Evolutionary conservation across 164 flowering plant genomes (phyloP).

Genomic region (Brasenia schreberi): DNA sequence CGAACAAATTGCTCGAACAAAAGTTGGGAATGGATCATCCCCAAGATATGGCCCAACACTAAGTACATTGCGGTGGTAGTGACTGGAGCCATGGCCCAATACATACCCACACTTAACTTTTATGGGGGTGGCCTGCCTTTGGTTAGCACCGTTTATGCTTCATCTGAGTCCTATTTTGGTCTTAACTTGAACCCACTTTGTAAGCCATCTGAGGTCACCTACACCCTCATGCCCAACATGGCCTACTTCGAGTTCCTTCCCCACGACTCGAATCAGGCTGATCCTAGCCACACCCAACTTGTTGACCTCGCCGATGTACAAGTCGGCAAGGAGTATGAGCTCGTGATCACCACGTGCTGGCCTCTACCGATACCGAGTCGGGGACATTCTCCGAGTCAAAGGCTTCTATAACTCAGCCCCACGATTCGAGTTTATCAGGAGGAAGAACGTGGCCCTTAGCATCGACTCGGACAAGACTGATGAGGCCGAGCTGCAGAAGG

Average conservation of each 20-base stretch:
- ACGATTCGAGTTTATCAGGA: conserved; percentile 26
- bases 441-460: conserved; percentile 30
- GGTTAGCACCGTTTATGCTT: conserved; percentile 35
- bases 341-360: conserved; percentile 34
- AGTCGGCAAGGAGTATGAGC: conserved; percentile 29
- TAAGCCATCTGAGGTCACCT: conserved; percentile 24
- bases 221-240: conserved; percentile 43
- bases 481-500: conserved; percentile 30
- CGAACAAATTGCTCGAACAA: conserved; percentile 15
- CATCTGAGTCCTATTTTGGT: conserved; percentile 35
- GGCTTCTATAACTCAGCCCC: conserved; percentile 35
- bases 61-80: conserved; percentile 30
- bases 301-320: conserved; percentile 27
- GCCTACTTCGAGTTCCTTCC: conserved; percentile 34
- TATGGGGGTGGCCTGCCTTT: conserved; percentile 26
- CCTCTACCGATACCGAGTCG: conserved; percentile 31
- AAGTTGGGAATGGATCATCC: conserved; percentile 27
- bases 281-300: conserved; percentile 3
- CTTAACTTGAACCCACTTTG: conserved; percentile 29
- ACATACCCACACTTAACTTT: conserved; percentile 28
- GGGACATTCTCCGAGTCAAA: conserved; percentile 28
- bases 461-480: conserved; percentile 36
- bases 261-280: conserved; percentile 5
- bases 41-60: conserved; percentile 33
- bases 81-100: conserved; percentile 35